Percentiles rank a stretch among this genome's conserved stretches.
phyloP scores from a whole-genome alignment of 1,139 yeast genomes.

The Blastobotrys ciferrii region DNA sequence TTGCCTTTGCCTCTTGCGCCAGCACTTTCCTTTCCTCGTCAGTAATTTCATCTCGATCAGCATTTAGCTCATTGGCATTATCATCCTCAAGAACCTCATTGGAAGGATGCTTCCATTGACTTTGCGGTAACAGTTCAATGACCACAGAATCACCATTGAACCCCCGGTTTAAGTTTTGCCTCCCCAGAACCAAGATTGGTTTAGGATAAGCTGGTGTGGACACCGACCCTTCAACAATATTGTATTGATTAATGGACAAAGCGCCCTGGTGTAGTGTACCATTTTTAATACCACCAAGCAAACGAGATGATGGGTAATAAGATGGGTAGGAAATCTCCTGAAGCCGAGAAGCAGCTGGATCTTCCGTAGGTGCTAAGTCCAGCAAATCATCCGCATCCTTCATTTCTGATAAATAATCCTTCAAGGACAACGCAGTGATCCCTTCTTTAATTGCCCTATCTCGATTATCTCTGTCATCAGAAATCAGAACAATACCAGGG shows the following conservation, averaged over 20 bases:
- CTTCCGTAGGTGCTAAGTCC: constrained; percentile 69
- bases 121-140: constrained; percentile 82
- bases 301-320: constrained; percentile 74
- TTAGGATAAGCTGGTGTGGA: constrained; percentile 70
- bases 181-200: constrained; percentile 79
- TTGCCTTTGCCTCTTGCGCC: constrained; percentile 77
- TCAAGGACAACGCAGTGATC: constrained; percentile 54
- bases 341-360: constrained; percentile 28
- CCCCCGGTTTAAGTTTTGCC: constrained; percentile 82
- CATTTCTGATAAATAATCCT: constrained; percentile 65
- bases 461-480: constrained; percentile 74
- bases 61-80: constrained; percentile 53
- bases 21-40: constrained; percentile 74
- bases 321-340: constrained; percentile 55
- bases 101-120: constrained; percentile 87
- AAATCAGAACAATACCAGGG: constrained; percentile 57
- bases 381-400: constrained; percentile 75
- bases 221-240: constrained; percentile 84
- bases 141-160: constrained; percentile 91
- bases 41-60: constrained; percentile 50
- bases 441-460: constrained; percentile 56
- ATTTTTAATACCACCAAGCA: constrained; percentile 86
- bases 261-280: constrained; percentile 87
- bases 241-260: constrained; percentile 77
- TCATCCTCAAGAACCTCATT: constrained; percentile 76